Base-by-base conservation (phyloP, 371 early-diverging fungal genomes). In the Chytridiales sp. region DNA sequence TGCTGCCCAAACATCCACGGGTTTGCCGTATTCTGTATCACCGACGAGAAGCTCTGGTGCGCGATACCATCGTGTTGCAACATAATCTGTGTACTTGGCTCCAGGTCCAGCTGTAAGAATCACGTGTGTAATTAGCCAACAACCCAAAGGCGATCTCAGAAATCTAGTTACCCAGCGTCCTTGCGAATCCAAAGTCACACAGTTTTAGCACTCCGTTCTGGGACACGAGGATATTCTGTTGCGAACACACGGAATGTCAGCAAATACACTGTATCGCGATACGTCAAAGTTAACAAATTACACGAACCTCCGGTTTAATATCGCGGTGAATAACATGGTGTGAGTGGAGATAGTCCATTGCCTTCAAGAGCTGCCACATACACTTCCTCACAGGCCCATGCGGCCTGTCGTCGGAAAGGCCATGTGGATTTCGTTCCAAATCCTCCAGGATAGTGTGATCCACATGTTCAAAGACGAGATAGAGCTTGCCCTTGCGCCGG, bases 1-100 rank as follows among this genome's bases (percentile, higher is more conserved):
- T 8, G 84, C 75, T 15, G 85, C 82, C 87, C 87, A 87, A 1
- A 87, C 75, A 62, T 88, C 88, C 0, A 81, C 79, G 21, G 75
- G 71, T 58, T 80, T 75, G 5, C 77, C 76, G 61, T 87, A 89
- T 31, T 74, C 74, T 9, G 75, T 78, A 47, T 77, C 74, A 0
- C 86, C 84, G 29, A 87, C 72, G 3, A 87, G 72, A 22, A 87
- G 64, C 63, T 89, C 89, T 0, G 89, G 89, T 1, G 89, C 72
- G 15, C 88, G 76, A 58, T 89, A 89, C 89, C 89, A 89, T 29
- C 87, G 67, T 3, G 89, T 89, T 32, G 86, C 80, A 9, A 85
- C 87, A 59, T 83, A 83, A 60, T 82, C 82, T 15, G 82, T 80
- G 61, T 81, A 81, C 40, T 78, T 80, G 38, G 82, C 82, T 17